Conservation (phyloP, 768 basidiomycete genomes). For the Leucosporidium creatinivorum region DNA sequence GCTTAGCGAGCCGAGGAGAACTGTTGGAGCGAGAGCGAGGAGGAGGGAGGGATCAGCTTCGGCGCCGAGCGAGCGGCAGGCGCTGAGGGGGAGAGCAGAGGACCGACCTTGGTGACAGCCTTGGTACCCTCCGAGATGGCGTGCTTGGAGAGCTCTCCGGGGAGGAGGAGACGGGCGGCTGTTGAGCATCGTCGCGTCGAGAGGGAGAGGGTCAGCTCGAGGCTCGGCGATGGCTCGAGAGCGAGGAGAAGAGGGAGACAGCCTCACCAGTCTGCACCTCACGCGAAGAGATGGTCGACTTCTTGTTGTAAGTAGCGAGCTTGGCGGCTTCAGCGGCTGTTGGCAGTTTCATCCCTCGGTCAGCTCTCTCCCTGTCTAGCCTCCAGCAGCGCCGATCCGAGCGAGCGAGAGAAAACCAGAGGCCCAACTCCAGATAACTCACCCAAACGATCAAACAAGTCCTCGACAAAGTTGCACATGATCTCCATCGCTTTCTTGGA, state of each 20-base stretch:
- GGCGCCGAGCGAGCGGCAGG: too few species aligned
- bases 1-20: too few species aligned
- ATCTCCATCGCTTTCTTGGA: slow-evolving; percentile 79
- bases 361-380: too few species aligned
- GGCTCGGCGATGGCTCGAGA: too few species aligned
- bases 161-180: slow-evolving; percentile 77
- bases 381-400: too few species aligned
- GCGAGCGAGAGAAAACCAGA: too few species aligned
- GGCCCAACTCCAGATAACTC: background rate
- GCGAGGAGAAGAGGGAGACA: too few species aligned
- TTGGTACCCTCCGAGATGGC: slow-evolving; percentile 4
- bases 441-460: background rate
- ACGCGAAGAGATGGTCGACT: slow-evolving; percentile 95
- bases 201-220: too few species aligned
- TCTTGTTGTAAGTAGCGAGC: slow-evolving; percentile 93
- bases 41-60: too few species aligned
- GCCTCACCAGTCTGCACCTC: slow-evolving; percentile 72
- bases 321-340: slow-evolving; percentile 50
- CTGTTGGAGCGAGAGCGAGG: too few species aligned
- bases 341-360: slow-evolving; percentile 24
- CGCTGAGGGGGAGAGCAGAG: too few species aligned
- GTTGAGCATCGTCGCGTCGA: background rate
- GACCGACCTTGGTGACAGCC: background rate
- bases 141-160: slow-evolving; percentile 62
- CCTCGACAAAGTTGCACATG: background rate